A percentile compares a stretch with the other conserved stretches of the same genome.
Evolutionary conservation across 768 basidiomycete species (phyloP).

Genomic region (Suillus americanus): DNA sequence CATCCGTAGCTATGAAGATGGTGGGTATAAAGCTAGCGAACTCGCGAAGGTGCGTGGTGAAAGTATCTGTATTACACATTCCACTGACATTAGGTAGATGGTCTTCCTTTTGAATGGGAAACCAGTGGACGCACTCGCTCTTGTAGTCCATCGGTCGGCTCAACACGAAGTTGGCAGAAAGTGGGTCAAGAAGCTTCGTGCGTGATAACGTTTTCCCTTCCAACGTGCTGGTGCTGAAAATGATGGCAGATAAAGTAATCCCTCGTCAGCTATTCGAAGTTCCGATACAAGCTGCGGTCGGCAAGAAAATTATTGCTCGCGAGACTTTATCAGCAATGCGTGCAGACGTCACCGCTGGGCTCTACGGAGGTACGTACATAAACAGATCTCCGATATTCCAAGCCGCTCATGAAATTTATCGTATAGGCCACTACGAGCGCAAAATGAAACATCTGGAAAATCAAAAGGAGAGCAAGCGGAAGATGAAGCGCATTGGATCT

Average conservation of each 20-base stretch:
- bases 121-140: conserved; percentile 89
- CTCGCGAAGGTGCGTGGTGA: conserved; percentile 68
- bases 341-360: conserved; percentile 90
- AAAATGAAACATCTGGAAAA: conserved; percentile 87
- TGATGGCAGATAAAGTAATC: conserved; percentile 75
- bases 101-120: conserved; percentile 85
- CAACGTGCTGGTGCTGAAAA: neutral
- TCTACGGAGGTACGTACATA: conserved; percentile 78
- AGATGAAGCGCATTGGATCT: conserved; percentile 84
- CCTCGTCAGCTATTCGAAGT: conserved; percentile 93
- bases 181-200: conserved; percentile 94
- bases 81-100: conserved; percentile 54
- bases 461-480: conserved; percentile 91
- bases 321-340: conserved; percentile 85
- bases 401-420: neutral
- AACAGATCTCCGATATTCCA: neutral
- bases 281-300: conserved; percentile 91
- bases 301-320: conserved; percentile 83
- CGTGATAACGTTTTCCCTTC: conserved; percentile 28
- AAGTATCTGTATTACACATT: neutral
- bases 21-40: conserved; percentile 80
- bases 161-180: conserved; percentile 71
- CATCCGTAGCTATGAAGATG: conserved; percentile 82
- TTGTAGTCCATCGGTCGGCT: conserved; percentile 84
- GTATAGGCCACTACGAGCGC: conserved; percentile 81